Evolutionary conservation across 495 filamentous ascomycete species (phyloP).

Genomic region (Talaromyces adpressus): DNA sequence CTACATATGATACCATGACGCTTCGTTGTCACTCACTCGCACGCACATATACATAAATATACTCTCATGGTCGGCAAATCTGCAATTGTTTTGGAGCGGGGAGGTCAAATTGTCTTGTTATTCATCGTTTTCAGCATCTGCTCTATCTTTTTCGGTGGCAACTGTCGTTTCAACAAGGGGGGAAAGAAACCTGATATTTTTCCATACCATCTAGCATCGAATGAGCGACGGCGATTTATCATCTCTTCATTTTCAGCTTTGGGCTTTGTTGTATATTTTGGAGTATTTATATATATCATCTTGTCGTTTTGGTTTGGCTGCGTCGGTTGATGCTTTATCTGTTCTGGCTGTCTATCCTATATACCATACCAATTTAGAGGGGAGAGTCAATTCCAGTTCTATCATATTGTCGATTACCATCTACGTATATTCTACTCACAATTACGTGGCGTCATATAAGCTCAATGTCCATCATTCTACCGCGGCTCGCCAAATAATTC

Average conservation of each 20-base stretch:
- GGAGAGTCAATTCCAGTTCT: background rate
- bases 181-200: background rate
- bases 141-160: background rate
- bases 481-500: background rate
- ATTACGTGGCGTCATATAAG: too few relatives aligned
- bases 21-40: background rate
- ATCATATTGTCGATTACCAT: background rate
- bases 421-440: too few relatives aligned
- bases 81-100: background rate
- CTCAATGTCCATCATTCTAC: too few relatives aligned
- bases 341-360: background rate
- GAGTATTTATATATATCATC: background rate
- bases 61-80: background rate
- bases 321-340: background rate
- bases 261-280: background rate
- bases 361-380: background rate
- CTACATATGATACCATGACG: slow-evolving; percentile 3
- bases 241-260: background rate
- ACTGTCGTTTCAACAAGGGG: background rate
- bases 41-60: background rate
- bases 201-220: background rate
- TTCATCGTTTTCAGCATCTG: background rate
- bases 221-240: background rate
- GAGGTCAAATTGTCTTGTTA: background rate
- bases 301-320: background rate